Conservation (phyloP, 1,139 yeast genomes). For the Hansenula sp. region DNA sequence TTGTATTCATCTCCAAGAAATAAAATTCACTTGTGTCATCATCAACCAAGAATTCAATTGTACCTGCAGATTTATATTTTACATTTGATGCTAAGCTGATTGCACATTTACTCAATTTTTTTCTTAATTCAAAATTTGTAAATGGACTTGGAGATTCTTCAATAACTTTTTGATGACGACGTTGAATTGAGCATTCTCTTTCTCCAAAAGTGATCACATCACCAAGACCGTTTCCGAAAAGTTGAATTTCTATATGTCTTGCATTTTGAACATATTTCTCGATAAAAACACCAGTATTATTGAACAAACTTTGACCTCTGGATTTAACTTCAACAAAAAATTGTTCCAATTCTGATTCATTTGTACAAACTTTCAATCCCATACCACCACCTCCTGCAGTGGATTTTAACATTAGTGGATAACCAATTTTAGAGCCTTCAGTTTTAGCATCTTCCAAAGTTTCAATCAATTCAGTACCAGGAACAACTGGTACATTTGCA, state of each 20-base stretch:
- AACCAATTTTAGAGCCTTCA: conserved; percentile 36
- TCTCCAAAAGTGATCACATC: conserved; percentile 41
- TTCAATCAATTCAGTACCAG: conserved; percentile 40
- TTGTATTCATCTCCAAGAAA: conserved; percentile 34
- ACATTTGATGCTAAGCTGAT: conserved; percentile 25
- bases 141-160: conserved; percentile 38
- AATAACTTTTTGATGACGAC: conserved; percentile 46
- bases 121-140: conserved; percentile 16
- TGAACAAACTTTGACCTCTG: conserved; percentile 38
- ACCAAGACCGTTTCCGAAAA: conserved; percentile 41
- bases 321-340: conserved; percentile 37
- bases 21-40: conserved; percentile 29
- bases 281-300: conserved; percentile 38
- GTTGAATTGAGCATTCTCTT: conserved; percentile 44
- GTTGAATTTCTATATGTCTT: conserved; percentile 43
- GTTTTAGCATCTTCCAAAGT: conserved; percentile 27
- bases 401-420: conserved; percentile 44
- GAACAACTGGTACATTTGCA: conserved; percentile 41
- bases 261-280: conserved; percentile 41
- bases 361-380: conserved; percentile 39
- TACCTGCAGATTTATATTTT: conserved; percentile 34
- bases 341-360: conserved; percentile 29
- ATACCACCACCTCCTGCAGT: conserved; percentile 53
- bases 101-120: conserved; percentile 26
- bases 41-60: conserved; percentile 34